Percentiles rank a stretch among this genome's conserved stretches.
These are phyloP conservation scores for Micractinium conductrix DNA, from an alignment of 139 green algal species.

Conservation along the genomic window DNA sequence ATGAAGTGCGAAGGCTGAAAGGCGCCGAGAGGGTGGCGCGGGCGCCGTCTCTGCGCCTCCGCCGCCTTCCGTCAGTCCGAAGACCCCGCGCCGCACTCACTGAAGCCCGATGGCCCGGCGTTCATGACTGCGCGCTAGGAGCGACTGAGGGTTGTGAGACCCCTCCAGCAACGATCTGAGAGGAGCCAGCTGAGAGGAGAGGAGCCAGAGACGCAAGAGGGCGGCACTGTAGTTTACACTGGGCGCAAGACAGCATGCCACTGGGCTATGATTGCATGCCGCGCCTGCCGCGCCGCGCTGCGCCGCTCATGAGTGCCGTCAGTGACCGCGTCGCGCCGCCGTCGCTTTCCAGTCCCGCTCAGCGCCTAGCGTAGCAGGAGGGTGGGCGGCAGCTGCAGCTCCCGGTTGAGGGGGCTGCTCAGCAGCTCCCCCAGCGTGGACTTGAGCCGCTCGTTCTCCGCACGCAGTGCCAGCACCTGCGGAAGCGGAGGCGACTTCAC, in stretches of 20 bases:
- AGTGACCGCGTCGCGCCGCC: not conserved
- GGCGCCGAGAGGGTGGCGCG: too few relatives aligned
- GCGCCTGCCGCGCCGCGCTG: too few relatives aligned
- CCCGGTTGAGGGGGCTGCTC: slow-evolving; percentile 9
- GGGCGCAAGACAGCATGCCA: too few relatives aligned
- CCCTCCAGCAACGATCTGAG: too few relatives aligned
- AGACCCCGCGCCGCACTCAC: slow-evolving; percentile 24
- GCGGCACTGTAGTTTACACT: too few relatives aligned
- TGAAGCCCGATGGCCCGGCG: slow-evolving; percentile 39
- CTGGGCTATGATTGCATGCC: too few relatives aligned
- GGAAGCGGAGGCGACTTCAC: not conserved
- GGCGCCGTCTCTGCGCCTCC: not conserved
- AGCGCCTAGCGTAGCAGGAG: slow-evolving; percentile 16
- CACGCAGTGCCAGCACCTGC: slow-evolving; percentile 26
- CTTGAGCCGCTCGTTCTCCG: slow-evolving; percentile 30
- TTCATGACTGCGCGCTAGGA: slow-evolving; percentile 26
- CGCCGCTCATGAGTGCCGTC: not conserved
- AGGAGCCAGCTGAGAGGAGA: too few relatives aligned
- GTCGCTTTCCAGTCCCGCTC: not conserved
- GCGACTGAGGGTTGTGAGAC: not conserved
- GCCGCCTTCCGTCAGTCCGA: not conserved
- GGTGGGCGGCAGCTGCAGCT: slow-evolving; percentile 29
- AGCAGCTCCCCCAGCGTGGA: slow-evolving; percentile 1
- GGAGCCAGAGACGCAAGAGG: too few relatives aligned
- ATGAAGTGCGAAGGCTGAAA: too few relatives aligned